phyloP scores from a whole-genome alignment of 176 grass and related monocot genomes.

The Poa pratensis region DNA sequence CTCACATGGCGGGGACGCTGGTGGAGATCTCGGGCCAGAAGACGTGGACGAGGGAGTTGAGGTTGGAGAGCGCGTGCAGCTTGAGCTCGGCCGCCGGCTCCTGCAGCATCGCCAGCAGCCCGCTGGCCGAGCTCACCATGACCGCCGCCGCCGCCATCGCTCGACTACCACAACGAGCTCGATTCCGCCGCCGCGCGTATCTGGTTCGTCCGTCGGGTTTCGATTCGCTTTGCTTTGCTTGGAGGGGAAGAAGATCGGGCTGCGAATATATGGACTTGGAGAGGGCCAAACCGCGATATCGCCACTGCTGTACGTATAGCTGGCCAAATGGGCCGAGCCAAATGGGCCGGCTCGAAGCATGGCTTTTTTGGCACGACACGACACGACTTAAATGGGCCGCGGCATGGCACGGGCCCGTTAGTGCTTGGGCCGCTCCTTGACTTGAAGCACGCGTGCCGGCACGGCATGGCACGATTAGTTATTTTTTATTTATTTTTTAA shows the following conservation, averaged over 20 bases:
- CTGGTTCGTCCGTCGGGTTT: slow-evolving; percentile 15
- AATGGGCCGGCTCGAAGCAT: no score
- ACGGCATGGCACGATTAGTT: no score
- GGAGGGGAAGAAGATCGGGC: slow-evolving; percentile 9
- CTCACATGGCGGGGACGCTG: slow-evolving; percentile 30
- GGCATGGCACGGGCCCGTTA: no score
- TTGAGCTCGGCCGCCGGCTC: slow-evolving; percentile 35
- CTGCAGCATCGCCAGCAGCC: slow-evolving; percentile 20
- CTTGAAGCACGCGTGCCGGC: no score
- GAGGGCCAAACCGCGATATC: neutral
- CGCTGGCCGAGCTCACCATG: slow-evolving; percentile 25
- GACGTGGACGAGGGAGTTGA: slow-evolving; percentile 35
- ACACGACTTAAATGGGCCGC: no score
- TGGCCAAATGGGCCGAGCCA: no score
- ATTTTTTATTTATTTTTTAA: no score
- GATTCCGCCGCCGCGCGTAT: slow-evolving; percentile 9
- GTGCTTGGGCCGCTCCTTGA: no score
- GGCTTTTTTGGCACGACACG: no score
- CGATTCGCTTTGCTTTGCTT: slow-evolving; percentile 10
- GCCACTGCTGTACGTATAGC: neutral
- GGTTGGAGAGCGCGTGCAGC: slow-evolving; percentile 30
- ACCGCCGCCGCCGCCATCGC: slow-evolving; percentile 11
- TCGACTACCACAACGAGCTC: neutral
- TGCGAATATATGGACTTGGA: neutral
- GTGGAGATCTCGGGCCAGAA: slow-evolving; percentile 33